Conservation (phyloP, 75 land plant genomes). For the Pinus taeda region DNA sequence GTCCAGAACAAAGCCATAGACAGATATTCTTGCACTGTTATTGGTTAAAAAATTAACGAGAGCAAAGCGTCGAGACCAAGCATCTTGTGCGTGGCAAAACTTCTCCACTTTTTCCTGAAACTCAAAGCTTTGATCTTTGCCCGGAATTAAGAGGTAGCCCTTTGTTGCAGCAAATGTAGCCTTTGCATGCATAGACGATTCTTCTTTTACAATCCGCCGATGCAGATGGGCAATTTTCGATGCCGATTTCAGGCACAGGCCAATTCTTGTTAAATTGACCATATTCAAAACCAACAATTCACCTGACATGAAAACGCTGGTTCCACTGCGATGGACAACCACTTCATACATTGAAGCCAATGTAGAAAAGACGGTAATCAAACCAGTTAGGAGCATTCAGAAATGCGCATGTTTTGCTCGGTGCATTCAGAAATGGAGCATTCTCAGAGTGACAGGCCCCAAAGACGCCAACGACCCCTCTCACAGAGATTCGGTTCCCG, state of each 20-base stretch:
- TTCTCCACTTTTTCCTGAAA: slow-evolving; percentile 8
- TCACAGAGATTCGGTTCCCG: no score
- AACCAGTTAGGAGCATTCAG: slow-evolving; percentile 16
- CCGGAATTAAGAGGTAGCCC: neutral
- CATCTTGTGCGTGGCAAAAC: slow-evolving; percentile 21
- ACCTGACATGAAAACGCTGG: slow-evolving; percentile 6
- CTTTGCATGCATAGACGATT: slow-evolving; percentile 24
- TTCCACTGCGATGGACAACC: slow-evolving; percentile 10
- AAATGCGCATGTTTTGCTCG: no score
- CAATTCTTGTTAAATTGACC: slow-evolving; percentile 16
- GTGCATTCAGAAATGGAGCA: no score
- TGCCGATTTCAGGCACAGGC: slow-evolving; percentile 28
- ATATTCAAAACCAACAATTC: slow-evolving; percentile 25
- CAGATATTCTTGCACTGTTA: slow-evolving; percentile 22
- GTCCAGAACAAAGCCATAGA: slow-evolving; percentile 35
- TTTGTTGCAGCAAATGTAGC: slow-evolving; percentile 15
- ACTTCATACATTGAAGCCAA: slow-evolving; percentile 29
- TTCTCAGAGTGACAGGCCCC: no score
- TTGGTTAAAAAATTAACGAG: slow-evolving; percentile 23
- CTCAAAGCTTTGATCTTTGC: neutral
- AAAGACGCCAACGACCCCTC: no score
- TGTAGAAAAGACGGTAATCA: slow-evolving; percentile 14
- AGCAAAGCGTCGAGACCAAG: slow-evolving; percentile 20
- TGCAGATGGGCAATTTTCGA: slow-evolving; percentile 32
- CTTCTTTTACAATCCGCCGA: slow-evolving; percentile 25